Base-by-base conservation (phyloP, 2,329 filamentous ascomycete species). In the Metarhizium brunneum region DNA sequence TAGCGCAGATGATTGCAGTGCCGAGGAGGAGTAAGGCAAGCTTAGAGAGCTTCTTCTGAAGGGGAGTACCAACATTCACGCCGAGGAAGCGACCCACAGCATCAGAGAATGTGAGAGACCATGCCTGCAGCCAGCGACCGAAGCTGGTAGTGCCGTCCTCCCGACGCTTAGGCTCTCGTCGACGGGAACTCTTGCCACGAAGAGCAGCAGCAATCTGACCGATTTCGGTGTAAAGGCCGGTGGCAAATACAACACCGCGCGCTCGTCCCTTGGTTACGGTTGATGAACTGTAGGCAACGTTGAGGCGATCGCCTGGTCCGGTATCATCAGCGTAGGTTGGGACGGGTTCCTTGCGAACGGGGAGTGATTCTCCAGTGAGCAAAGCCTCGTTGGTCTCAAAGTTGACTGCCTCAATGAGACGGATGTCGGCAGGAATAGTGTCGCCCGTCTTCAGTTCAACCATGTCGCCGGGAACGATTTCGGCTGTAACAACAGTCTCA, bases 11-110 rank as follows among this genome's bases (percentile, higher is more conserved):
- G 40, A 76, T 63, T 48, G 73, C 86, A 38, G 85, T 79, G 50
- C 76, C 81, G 62, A 89, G 87, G 2, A 89, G 78, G 2, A 85
- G 68, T 30, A 87, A 78, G 6, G 86, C 86, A 56, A 90, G 80
- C 68, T 86, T 85, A 63, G 83, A 85, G 50, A 89, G 72, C 66
- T 85, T 87, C 61, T 79, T 80, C 67, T 88, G 85, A 36, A 90
- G 73, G 1, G 86, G 86, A 13, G 86, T 89, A 43, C 86, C 86
- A 36, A 82, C 71, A 43, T 69, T 71, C 57, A 75, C 66, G 50
- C 73, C 79, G 53, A 81, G 77, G 64, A 80, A 75, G 59, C 74
- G 69, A 20, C 73, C 73, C 50, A 70, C 60, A 18, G 69, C 69
- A 54, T 70, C 65, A 7, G 63, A 64, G 6, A 66, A 60, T 6